Percentiles rank a stretch among this genome's conserved stretches.
phyloP scores from a whole-genome alignment of 192 early-diverging fungal genomes.

The Backusella mclennaniae region DNA sequence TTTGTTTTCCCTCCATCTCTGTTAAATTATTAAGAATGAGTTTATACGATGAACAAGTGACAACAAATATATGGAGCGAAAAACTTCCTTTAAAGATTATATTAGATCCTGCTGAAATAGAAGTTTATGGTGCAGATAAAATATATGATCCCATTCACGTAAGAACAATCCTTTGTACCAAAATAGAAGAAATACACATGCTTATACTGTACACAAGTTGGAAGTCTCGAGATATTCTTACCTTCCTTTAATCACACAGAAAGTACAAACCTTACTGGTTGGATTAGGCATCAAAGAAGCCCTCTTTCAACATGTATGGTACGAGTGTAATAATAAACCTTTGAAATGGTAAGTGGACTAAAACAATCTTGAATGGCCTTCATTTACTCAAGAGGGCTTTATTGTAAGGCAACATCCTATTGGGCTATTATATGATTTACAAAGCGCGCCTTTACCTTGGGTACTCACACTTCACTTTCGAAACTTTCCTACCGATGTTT shows the following conservation, averaged over 20 bases:
- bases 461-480: slow-evolving; percentile 72
- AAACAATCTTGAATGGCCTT: neutral
- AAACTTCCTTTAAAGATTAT: slow-evolving; percentile 28
- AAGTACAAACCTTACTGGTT: slow-evolving; percentile 48
- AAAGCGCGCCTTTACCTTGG: slow-evolving; percentile 63
- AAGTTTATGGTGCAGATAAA: slow-evolving; percentile 13
- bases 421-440: slow-evolving; percentile 76
- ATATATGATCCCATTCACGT: slow-evolving; percentile 37
- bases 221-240: slow-evolving; percentile 60
- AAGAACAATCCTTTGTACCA: neutral
- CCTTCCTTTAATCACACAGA: slow-evolving; percentile 53
- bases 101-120: slow-evolving; percentile 22
- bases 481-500: slow-evolving; percentile 65
- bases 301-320: slow-evolving; percentile 66
- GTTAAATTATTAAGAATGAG: slow-evolving; percentile 9
- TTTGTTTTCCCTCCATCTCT: neutral
- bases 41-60: slow-evolving; percentile 19
- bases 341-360: slow-evolving; percentile 64
- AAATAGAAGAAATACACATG: neutral
- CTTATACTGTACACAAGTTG: slow-evolving; percentile 28
- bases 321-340: slow-evolving; percentile 65
- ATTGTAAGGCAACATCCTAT: slow-evolving; percentile 81
- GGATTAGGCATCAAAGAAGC: slow-evolving; percentile 43
- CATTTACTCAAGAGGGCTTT: neutral
- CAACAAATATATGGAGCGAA: slow-evolving; percentile 32